phyloP scores from a whole-genome alignment of 2,329 filamentous ascomycete species.

The Blastomyces percursus region DNA sequence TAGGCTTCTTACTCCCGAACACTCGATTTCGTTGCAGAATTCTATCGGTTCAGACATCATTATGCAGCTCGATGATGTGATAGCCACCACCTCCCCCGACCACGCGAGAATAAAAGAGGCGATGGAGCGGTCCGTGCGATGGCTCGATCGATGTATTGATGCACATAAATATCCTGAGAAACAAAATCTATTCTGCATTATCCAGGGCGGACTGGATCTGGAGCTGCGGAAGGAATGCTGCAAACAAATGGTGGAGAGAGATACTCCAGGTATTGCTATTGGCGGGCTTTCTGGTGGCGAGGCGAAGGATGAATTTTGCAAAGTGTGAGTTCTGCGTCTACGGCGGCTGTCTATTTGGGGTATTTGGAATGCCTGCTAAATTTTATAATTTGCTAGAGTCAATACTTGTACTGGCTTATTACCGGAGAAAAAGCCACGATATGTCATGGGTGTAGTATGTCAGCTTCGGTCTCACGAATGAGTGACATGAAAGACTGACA shows the following conservation, averaged over 20 bases:
- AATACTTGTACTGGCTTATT: constrained; percentile 72
- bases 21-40: constrained; percentile 92
- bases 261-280: constrained; percentile 94
- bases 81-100: constrained; percentile 91
- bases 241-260: constrained; percentile 70
- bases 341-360: neutral
- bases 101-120: constrained; percentile 78
- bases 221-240: constrained; percentile 78
- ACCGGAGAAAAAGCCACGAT: constrained; percentile 86
- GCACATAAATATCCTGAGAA: constrained; percentile 71
- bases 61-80: constrained; percentile 98
- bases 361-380: constrained; percentile 8
- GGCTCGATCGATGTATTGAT: constrained; percentile 89
- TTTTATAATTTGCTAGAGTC: constrained; percentile 40
- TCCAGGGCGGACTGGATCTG: constrained; percentile 86
- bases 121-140: constrained; percentile 87
- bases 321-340: constrained; percentile 43
- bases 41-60: constrained; percentile 97
- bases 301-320: constrained; percentile 84
- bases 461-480: neutral
- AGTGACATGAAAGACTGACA: constrained; percentile 13
- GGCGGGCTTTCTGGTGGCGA: constrained; percentile 91
- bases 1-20: constrained; percentile 83
- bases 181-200: constrained; percentile 97
- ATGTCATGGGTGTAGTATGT: constrained; percentile 87